A percentile compares a stretch with the other conserved stretches of the same genome.
phyloP scores from a whole-genome alignment of 2,329 filamentous ascomycete genomes.

The Ophiostoma quercus region DNA sequence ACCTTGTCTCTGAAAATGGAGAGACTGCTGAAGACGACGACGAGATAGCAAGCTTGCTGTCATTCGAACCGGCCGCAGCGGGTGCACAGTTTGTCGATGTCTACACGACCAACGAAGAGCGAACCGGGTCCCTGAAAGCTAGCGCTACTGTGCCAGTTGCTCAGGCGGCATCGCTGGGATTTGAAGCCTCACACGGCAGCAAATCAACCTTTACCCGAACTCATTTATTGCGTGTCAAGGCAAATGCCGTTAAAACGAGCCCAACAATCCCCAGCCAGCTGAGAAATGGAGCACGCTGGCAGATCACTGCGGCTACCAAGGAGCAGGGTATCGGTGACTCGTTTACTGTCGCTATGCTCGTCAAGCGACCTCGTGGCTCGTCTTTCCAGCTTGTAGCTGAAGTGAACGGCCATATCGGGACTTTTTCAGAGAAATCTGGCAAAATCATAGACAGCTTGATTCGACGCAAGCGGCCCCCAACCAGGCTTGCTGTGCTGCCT shows the following conservation, averaged over 20 bases:
- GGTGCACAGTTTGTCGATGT: neutral
- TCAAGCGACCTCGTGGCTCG: neutral
- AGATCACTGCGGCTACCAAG: neutral
- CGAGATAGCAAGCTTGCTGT: neutral
- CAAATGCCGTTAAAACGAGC: neutral
- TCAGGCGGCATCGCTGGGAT: neutral
- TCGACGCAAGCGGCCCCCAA: neutral
- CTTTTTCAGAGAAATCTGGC: neutral
- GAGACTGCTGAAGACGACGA: neutral
- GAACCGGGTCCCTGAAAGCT: neutral
- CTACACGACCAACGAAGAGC: conserved; percentile 7
- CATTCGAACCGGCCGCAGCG: neutral
- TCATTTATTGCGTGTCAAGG: neutral
- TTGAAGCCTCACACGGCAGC: neutral
- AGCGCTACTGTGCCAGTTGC: neutral
- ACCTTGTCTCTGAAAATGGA: neutral
- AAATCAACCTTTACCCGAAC: neutral
- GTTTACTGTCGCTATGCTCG: conserved; percentile 7
- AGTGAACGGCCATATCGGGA: neutral
- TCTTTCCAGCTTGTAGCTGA: neutral
- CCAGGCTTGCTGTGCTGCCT: neutral
- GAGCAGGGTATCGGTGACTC: conserved; percentile 2
- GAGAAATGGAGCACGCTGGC: neutral
- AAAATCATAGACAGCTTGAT: neutral
- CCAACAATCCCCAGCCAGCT: neutral